Base-by-base conservation (phyloP, 148 eudicot genomes). In the Diospyros lotus region DNA sequence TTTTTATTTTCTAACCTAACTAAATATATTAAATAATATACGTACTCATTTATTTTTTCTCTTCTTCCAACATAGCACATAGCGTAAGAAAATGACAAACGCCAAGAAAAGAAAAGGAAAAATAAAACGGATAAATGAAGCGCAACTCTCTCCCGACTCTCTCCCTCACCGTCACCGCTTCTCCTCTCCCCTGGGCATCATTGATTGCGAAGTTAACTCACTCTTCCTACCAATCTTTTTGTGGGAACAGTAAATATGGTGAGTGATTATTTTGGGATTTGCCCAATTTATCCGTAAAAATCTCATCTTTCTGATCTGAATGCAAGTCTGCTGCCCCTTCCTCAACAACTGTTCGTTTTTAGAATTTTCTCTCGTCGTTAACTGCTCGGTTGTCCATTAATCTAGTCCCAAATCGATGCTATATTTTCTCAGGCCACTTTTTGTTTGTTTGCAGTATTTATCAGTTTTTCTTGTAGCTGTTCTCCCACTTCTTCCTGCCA, bases 251-350 rank as follows among this genome's bases (percentile, higher is more conserved):
- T 28, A 70, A 71, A 15, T 55, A 39, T 28, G 41, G 5, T 9
- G 13, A 12, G 52, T 48, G 56, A 62, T 62, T 73, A 10, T 42
- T 50, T 39, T 62, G 58, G 14, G 45, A 43, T 48, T 64, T 39
- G 14, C 17, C 76, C 38, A 73, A 73, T 62, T 48, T 73, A 13
- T 50, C 11, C 28, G 18, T 6, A 63, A 73, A 73, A 46, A 28
- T 62, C 58, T 39, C 46, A 63, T 73, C 48, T 62, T 60, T 41
- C 17, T 9, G 39, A 58, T 40, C 2, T 28, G 28, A 28, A 58
- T 59, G 75, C 13, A 73, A 73, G 66, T 59, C 39, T 44, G 1
- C 28, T 8, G 4, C 8, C 75, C 53, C 52, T 60, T 72, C 14
- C 28, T 52, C 62, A 44, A 28, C 28, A 28, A 6, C 52, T 28